Base-by-base conservation (phyloP, 139 green algal genomes). In the Tetraselmis chui region DNA sequence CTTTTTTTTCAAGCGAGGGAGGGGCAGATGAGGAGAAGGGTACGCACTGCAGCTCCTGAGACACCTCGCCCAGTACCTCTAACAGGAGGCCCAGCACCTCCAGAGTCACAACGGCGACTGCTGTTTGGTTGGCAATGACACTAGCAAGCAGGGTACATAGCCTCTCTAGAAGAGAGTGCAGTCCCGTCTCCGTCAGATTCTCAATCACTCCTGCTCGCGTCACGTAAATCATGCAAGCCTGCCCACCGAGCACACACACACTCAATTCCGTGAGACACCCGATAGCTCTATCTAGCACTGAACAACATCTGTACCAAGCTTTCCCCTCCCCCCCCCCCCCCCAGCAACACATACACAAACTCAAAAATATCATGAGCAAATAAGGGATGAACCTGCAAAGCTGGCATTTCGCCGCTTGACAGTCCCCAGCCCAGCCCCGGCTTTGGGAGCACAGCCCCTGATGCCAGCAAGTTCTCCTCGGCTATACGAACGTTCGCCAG, bases 11-110 rank as follows among this genome's bases (percentile, higher is more conserved):
- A 67, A 18, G 45, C 11, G 45, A 67, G 45, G 45, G 45, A 18
- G 45, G 45, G 45, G 45, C 11, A 18, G 45, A 18, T 5, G 45
- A 18, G 45, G 45, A 5, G 45, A 18, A 67, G 45, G 45, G 45
- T n/a, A n/a, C 45, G 45, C 45, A 67, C 26, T 81, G 67, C 25
- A 79, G 75, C 32, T 91, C 86, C 1, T 31, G 28, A 0, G 85
- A 59, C 30, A 96, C 84, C 87, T 95, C 94, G 25, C 94, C 94
- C 29, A 98, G 85, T 0, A 89, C 82, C 78, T 94, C 91, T 76
- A 98, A 75, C 83, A 97, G 81, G 30, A 94, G 83, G 0, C 88
- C 85, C 58, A 93, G 45, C 45, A 67, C 45, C 45, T 67, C 45
- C 45, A 67, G 45, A 5, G 45, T 67, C 11, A 67, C 45, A 5